Evolutionary conservation across 495 filamentous ascomycete genomes (phyloP), one percentile per base, ranked within the genome.

Genomic region (Aspergillus panamensis): DNA sequence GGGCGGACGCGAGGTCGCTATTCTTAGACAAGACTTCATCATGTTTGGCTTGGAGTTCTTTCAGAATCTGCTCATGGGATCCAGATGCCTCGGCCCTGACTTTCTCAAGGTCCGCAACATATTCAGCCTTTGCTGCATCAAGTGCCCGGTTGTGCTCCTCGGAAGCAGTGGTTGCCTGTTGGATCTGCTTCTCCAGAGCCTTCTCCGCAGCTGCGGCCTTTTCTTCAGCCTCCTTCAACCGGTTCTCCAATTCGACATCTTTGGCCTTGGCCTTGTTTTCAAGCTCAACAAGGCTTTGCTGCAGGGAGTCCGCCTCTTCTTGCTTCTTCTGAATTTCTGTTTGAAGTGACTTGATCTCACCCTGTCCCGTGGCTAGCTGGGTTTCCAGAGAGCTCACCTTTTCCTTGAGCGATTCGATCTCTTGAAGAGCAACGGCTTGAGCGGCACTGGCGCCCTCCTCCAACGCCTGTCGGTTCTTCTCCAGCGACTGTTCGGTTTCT

Each of bases 361-460:
- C 68, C 14, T 69, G 62, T n/a, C 68, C 71, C 8, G 68, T 64
- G 8, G 72, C 65, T 44, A 76, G 60, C 30, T 74, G 68, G 7
- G 70, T 62, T 50, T 79, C 76, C 48, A 80, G 66, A 3, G 64
- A 61, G 30, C 64, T 69, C 30, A 77, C 69, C 60, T 73, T 77
- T 47, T 72, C 71, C 53, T 69, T 70, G 29, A 79, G 69, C 43
- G 68, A 59, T 39, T 79, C 71, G 45, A 79, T 76, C 51, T 77
- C 75, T 29, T 75, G 69, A 17, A 67, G 53, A 8, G 76, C 76
- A 49, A 66, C 64, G 25, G 69, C 67, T 47, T 73, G 69, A 13
- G 73, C 73, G 21, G 70, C 66, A 19, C 58, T 67, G 21, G 65
- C 67, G 10, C 68, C 66, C 10, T 77, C 70, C n/a, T 79, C 74